Evolutionary conservation across 2,329 filamentous ascomycete species (phyloP).

Genomic region (Exophiala xenobiotica): DNA sequence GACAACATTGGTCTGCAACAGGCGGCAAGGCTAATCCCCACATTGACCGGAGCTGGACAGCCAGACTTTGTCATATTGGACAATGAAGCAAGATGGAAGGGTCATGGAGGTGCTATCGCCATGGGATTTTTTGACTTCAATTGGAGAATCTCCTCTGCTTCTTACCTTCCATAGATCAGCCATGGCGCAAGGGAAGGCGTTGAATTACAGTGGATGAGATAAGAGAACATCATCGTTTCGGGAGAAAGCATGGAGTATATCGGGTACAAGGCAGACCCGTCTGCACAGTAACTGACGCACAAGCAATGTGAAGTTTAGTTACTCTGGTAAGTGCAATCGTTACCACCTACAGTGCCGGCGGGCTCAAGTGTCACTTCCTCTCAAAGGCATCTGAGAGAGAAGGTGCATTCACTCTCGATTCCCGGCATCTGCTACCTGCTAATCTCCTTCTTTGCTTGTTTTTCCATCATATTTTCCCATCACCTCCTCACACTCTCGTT

Average conservation of each 20-base stretch:
- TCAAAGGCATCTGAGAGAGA: not conserved
- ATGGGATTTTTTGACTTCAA: conserved; percentile 56
- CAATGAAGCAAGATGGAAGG: conserved; percentile 49
- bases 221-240: not conserved
- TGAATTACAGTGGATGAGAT: not conserved
- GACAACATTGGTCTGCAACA: conserved; percentile 49
- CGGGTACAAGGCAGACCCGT: too few species aligned
- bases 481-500: conserved; percentile 13
- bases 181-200: not conserved
- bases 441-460: conserved; percentile 29
- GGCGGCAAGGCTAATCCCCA: conserved; percentile 55
- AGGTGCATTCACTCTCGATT: not conserved
- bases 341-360: too few species aligned
- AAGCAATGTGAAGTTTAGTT: too few species aligned
- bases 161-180: conserved; percentile 39
- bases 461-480: conserved; percentile 16
- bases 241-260: too few species aligned
- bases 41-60: conserved; percentile 57
- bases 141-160: conserved; percentile 53
- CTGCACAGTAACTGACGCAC: too few species aligned
- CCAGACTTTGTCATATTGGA: conserved; percentile 57
- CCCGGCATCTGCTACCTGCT: not conserved
- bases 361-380: too few species aligned
- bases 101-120: conserved; percentile 52
- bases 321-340: not conserved